Percentiles rank a stretch among this genome's conserved stretches.
phyloP scores from a whole-genome alignment of 768 basidiomycete species.

The Tephrocybe sp. region DNA sequence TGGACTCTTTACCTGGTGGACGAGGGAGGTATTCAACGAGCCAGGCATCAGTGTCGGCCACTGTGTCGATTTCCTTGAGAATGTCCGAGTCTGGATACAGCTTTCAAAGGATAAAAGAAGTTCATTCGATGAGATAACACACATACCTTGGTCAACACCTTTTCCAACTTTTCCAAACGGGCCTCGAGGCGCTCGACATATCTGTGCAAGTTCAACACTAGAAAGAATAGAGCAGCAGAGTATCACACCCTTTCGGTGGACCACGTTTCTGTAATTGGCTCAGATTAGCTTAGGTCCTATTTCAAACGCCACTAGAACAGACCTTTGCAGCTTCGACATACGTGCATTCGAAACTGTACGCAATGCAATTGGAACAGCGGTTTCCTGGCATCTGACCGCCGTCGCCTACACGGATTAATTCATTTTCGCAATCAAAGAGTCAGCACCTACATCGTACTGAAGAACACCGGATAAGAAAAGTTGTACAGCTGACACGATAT shows the following conservation, averaged over 20 bases:
- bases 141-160: constrained; percentile 43
- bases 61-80: constrained; percentile 52
- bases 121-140: neutral
- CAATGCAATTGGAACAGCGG: constrained; percentile 66
- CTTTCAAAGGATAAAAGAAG: constrained; percentile 29
- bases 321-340: constrained; percentile 74
- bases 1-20: no score
- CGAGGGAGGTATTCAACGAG: constrained; percentile 3
- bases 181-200: constrained; percentile 66
- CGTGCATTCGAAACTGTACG: constrained; percentile 64
- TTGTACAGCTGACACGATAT: neutral
- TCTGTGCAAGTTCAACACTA: constrained; percentile 22
- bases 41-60: constrained; percentile 15
- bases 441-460: constrained; percentile 61
- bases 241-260: constrained; percentile 59
- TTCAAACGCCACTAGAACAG: constrained; percentile 17
- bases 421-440: neutral
- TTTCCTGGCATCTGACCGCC: constrained; percentile 70
- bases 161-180: constrained; percentile 61
- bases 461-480: constrained; percentile 6
- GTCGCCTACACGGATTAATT: constrained; percentile 45
- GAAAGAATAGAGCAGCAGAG: neutral
- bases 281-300: neutral
- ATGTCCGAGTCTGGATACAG: constrained; percentile 67
- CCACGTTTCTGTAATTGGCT: constrained; percentile 46